These are phyloP conservation scores for Eimeria acervulina DNA, from an alignment of 169 alveolate species.

Conservation along the genomic window DNA sequence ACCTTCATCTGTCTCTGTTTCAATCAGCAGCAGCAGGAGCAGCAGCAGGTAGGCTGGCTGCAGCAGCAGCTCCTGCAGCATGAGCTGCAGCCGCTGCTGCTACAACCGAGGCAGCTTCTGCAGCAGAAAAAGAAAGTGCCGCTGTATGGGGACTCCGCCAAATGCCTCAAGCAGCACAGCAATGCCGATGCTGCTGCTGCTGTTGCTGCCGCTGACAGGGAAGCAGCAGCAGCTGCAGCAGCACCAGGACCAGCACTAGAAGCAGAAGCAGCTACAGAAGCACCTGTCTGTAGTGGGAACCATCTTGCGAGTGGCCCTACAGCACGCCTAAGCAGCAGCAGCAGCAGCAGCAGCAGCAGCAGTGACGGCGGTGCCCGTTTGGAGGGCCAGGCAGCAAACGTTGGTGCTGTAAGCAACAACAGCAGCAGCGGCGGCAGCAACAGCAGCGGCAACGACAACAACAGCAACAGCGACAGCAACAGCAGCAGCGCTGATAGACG, in stretches of 20 bases:
- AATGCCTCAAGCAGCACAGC: background rate
- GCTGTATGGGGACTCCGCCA: background rate
- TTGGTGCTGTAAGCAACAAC: background rate
- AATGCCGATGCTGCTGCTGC: conserved; percentile 23
- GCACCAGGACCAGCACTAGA: background rate
- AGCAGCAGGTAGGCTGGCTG: background rate
- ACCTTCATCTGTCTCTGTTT: background rate
- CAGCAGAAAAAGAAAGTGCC: background rate
- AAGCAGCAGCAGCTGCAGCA: conserved; percentile 27
- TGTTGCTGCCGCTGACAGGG: background rate
- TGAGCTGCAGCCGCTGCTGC: conserved; percentile 3
- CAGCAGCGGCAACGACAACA: background rate
- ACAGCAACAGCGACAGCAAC: background rate
- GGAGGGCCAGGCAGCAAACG: background rate
- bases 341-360: conserved; percentile 50
- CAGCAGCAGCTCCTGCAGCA: background rate
- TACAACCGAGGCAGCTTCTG: conserved; percentile 21
- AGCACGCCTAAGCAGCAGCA: background rate
- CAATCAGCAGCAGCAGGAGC: background rate
- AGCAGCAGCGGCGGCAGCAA: background rate
- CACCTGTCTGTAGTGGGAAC: conserved; percentile 12
- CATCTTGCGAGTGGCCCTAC: background rate
- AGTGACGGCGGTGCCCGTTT: background rate
- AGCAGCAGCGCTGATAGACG: too few species aligned
- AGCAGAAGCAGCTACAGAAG: background rate